phyloP scores from a whole-genome alignment of 2,329 filamentous ascomycete species.

The Monosporascus sp. region DNA sequence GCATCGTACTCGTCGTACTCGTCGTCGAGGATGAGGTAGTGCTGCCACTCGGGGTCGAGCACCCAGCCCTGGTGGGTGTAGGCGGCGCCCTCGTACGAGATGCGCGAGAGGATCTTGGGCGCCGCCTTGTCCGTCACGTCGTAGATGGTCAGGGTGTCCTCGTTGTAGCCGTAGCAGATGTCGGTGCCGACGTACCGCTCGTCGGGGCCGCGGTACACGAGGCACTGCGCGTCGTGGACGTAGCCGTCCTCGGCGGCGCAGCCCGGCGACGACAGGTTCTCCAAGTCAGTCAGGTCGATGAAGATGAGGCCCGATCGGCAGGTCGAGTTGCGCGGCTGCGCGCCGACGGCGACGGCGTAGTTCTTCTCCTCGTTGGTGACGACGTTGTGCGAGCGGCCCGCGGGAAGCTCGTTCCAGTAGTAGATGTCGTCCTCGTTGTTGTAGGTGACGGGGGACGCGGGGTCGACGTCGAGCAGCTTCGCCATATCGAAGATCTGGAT shows the following conservation, averaged over 20 bases:
- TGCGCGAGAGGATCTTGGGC: conserved; percentile 41
- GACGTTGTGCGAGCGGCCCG: conserved; percentile 41
- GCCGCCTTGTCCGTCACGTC: conserved; percentile 42
- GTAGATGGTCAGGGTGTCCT: conserved; percentile 44
- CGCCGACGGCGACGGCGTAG: conserved; percentile 40
- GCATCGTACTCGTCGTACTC: conserved; percentile 41
- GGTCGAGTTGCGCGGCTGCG: conserved; percentile 31
- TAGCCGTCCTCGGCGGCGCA: conserved; percentile 52
- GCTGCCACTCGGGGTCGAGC: conserved; percentile 32
- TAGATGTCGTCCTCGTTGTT: conserved; percentile 36
- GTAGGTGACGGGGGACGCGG: conserved; percentile 37
- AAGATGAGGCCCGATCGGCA: conserved; percentile 54
- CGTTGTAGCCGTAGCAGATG: conserved; percentile 53
- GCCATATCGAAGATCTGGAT: conserved; percentile 61
- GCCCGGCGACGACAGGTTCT: conserved; percentile 47
- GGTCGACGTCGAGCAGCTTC: conserved; percentile 46
- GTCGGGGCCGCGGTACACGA: conserved; percentile 48
- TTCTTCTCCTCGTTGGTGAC: conserved; percentile 40
- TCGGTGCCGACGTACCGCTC: conserved; percentile 38
- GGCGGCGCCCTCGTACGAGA: conserved; percentile 46
- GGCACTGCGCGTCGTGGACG: conserved; percentile 57
- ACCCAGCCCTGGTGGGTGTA: conserved; percentile 53
- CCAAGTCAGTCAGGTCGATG: conserved; percentile 49
- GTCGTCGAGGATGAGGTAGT: conserved; percentile 40
- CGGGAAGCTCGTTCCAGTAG: conserved; percentile 35